Evolutionary conservation across 495 filamentous ascomycete species (phyloP), one percentile per base, ranked within the genome.

Genomic region (Ascodesmis nigricans): DNA sequence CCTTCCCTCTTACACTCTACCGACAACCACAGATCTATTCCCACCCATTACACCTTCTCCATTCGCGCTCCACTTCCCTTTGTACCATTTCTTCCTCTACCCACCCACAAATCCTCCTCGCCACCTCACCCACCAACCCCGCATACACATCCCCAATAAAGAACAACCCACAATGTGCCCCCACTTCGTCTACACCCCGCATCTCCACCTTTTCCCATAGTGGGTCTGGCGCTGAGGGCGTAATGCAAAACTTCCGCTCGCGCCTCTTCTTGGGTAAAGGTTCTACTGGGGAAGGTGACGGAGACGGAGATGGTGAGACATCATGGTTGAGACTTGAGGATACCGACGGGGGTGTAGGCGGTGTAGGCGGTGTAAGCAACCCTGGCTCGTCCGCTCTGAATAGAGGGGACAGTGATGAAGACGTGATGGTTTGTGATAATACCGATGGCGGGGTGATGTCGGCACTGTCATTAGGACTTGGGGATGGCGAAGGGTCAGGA

Each of bases 81-180:
- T n/a, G n/a, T n/a, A n/a, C n/a, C n/a, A n/a, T n/a, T n/a, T 34
- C 45, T 19, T 72, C 69, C 21, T 65, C 56, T 10, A 87, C 65
- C 81, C 82, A 91, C 22, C 58, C 58, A 40, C 76, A 69, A 22
- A 91, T 65, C 39, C 69, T 59, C 11, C 58, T 58, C 9, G 67
- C 73, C 0, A 79, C 73, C 53, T 84, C 78, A 1, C 69, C 73
- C 23, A 90, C 73, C 7, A 91, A 56, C 42, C 53, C 52, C 47
- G 84, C 76, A 50, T 92, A 90, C 25, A 78, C 64, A 21, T 59
- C 59, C 0, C 62, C 65, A 0, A 66, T 57, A 25, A 79, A 68
- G 52, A 92, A 92, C 36, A 92, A 56, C 2, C 77, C 72, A 33
- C 76, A 81, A 52, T 92, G 82, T 2, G 82, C 82, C 5, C 64